Percentiles rank a stretch among this genome's conserved stretches.
Conservation (phyloP, 306 rosid genomes). For the Parietaria judaica region DNA sequence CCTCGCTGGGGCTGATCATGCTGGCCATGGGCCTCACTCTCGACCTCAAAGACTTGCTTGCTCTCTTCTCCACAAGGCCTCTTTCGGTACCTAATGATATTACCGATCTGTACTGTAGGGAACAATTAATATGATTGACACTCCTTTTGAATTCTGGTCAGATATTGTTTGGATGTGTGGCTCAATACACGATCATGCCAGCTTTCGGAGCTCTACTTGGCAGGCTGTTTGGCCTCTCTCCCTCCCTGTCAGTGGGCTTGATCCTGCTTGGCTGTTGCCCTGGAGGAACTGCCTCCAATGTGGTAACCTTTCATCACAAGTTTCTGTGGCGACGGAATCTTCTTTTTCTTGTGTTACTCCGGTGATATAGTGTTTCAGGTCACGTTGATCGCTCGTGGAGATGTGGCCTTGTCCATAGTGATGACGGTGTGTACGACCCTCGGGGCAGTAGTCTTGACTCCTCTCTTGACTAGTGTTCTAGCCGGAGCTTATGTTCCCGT, state of each 20-base stretch:
- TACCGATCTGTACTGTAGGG: too few relatives aligned
- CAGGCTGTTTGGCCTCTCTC: conserved; percentile 27
- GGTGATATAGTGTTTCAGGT: conserved; percentile 33
- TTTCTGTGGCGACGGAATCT: too few relatives aligned
- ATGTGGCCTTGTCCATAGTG: conserved; percentile 40
- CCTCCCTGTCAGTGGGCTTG: conserved; percentile 34
- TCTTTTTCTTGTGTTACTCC: conserved; percentile 7
- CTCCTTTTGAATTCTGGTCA: conserved; percentile 11
- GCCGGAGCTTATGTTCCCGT: conserved; percentile 35
- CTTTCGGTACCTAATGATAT: conserved; percentile 18
- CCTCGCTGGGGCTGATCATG: conserved; percentile 36
- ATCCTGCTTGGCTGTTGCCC: conserved; percentile 42
- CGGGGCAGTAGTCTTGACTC: conserved; percentile 35
- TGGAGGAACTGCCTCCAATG: conserved; percentile 46
- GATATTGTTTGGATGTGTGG: conserved; percentile 37
- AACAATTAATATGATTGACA: neutral
- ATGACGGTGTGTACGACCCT: conserved; percentile 42
- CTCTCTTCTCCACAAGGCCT: conserved; percentile 25
- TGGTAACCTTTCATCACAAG: conserved; percentile 20
- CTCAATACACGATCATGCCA: conserved; percentile 41
- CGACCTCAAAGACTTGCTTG: conserved; percentile 27
- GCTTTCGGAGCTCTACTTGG: conserved; percentile 20
- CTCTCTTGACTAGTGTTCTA: conserved; percentile 28
- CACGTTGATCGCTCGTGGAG: conserved; percentile 40
- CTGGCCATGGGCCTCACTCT: conserved; percentile 40